Base-by-base conservation (phyloP, 1,139 yeast genomes). In the Blastobotrys proliferans region DNA sequence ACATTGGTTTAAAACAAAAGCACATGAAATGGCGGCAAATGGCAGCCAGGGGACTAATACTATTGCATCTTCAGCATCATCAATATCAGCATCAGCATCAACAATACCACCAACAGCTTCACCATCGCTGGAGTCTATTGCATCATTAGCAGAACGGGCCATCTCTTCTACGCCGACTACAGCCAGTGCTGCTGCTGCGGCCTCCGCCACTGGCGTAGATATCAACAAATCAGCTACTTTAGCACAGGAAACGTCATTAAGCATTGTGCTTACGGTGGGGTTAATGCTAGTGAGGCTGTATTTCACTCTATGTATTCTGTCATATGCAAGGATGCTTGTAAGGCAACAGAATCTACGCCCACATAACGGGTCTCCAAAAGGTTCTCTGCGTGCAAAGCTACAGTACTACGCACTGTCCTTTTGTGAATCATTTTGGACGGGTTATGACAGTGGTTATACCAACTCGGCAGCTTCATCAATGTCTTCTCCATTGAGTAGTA, bases 201-300 rank as follows among this genome's bases (percentile, higher is more conserved):
- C 25, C 16, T 29, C 41, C 8, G 32, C 26, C n/a, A 45, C 42
- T 5, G 48, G 47, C 9, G 41, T 42, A 8, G 35, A 20, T 11
- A 38, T 52, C 22, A 62, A 54, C 47, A 83, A 81, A 56, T 77
- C 87, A 35, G 90, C 92, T 1, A 71, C 87, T 0, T 74, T 80
- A 34, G 69, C 75, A 1, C 77, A 86, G 56, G 97, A 88, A 59
- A 73, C 85, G 44, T 78, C 81, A 40, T 70, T 81, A 53, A 83
- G 88, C 2, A 68, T 81, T 20, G 60, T 78, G 13, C 66, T 80
- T 16, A 79, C 86, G 0, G 55, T 82, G 3, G 59, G 69, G 10
- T 70, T 83, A 21, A 66, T 78, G n/a, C 66, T 67, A 6, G 59
- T 74, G 25, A 72, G 95, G 48, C 50, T 82, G 35, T 85, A 87